A percentile compares a stretch with the other conserved stretches of the same genome.
Conservation (phyloP, 441 rosid genomes). For the Hypseocharis bilobata region DNA sequence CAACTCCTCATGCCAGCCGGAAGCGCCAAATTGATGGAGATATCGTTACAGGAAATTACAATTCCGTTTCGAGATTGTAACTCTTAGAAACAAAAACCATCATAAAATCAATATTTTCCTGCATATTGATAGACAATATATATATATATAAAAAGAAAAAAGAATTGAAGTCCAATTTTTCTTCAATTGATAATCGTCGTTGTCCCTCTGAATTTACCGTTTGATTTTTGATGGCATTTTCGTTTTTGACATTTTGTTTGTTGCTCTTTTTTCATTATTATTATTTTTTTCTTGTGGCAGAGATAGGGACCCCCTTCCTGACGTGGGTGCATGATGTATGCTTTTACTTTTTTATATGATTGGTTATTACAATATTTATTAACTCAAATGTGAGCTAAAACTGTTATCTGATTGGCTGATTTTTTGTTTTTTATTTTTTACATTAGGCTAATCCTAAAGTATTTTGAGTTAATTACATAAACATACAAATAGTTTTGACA, state of each 20-base stretch:
- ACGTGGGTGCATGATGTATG: not conserved
- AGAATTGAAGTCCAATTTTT: not conserved
- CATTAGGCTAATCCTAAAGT: no score
- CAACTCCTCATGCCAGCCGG: constrained; percentile 1
- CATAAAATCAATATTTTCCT: not conserved
- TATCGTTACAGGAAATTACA: not conserved
- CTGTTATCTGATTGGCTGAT: no score
- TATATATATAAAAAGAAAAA: not conserved
- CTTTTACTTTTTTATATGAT: no score
- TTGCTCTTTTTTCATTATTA: not conserved
- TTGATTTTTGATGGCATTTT: not conserved
- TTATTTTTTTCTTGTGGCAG: not conserved
- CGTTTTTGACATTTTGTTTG: not conserved
- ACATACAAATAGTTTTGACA: no score
- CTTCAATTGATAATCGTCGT: not conserved
- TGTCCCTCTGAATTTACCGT: constrained; percentile 7
- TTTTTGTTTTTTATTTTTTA: no score
- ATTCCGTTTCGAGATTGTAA: not conserved
- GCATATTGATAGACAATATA: not conserved
- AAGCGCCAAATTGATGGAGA: not conserved
- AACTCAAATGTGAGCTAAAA: no score
- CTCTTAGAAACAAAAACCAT: not conserved
- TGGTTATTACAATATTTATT: no score
- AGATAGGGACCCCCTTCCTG: not conserved
- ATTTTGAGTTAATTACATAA: no score